These are phyloP conservation scores for Cladophialophora exuberans DNA, from an alignment of 2,329 filamentous ascomycete genomes.

Conservation along the genomic window DNA sequence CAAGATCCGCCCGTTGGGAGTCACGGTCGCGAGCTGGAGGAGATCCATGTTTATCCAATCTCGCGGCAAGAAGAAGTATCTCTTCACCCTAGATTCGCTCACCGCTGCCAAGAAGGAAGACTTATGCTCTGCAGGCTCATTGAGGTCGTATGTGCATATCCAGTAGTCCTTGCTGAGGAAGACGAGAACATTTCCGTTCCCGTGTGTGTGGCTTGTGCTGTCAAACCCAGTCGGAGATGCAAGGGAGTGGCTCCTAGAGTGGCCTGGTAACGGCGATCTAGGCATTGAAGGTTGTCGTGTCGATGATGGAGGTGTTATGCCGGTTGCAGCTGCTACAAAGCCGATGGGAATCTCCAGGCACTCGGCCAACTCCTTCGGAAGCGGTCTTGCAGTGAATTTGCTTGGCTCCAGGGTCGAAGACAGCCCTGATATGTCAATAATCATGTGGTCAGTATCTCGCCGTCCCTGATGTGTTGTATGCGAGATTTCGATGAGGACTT, in stretches of 20 bases:
- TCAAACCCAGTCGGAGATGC: not conserved
- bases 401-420: not conserved
- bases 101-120: not conserved
- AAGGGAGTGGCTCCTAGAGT: too few relatives aligned
- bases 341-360: not conserved
- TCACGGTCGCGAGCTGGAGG: constrained; percentile 30
- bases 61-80: constrained; percentile 36
- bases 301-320: not conserved
- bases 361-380: not conserved
- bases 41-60: constrained; percentile 36
- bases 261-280: not conserved
- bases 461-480: not conserved
- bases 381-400: not conserved
- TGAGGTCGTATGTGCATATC: constrained; percentile 31
- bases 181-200: constrained; percentile 13
- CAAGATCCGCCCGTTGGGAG: constrained; percentile 31
- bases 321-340: not conserved
- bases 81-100: constrained; percentile 1
- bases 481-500: not conserved
- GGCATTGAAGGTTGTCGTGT: not conserved
- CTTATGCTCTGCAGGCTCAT: not conserved
- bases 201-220: not conserved
- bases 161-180: constrained; percentile 33
- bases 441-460: not conserved
- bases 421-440: not conserved